phyloP scores from a whole-genome alignment of 2,329 filamentous ascomycete genomes.

The Colletotrichum gloeosporioides region DNA sequence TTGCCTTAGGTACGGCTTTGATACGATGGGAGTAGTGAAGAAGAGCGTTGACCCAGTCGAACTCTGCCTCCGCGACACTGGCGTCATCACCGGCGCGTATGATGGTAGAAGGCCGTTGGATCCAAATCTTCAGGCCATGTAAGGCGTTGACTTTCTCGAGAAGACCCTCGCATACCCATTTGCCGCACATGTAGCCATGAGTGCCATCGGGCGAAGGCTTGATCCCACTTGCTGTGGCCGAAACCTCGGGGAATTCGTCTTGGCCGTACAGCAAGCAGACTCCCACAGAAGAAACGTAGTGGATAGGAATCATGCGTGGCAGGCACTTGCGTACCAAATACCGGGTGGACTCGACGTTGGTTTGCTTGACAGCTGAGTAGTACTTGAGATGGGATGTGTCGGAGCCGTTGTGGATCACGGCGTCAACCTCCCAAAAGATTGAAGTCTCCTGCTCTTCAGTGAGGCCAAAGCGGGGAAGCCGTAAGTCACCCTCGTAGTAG shows the following conservation, averaged over 20 bases:
- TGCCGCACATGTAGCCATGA: background rate
- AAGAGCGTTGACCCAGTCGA: background rate
- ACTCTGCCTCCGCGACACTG: background rate
- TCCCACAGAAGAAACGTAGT: constrained; percentile 40
- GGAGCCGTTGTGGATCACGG: constrained; percentile 53
- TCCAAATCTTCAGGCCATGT: background rate
- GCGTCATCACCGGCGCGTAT: background rate
- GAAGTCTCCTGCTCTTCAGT: constrained; percentile 12
- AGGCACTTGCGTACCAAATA: constrained; percentile 29
- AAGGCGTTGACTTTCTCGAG: background rate
- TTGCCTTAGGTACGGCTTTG: background rate
- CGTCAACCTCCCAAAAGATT: constrained; percentile 30
- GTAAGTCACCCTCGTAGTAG: constrained; percentile 40
- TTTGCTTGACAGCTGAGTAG: constrained; percentile 30
- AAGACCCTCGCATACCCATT: background rate
- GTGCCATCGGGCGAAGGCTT: background rate
- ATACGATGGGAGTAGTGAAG: background rate
- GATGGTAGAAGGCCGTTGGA: background rate
- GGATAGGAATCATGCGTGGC: constrained; percentile 33
- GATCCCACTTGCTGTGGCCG: background rate
- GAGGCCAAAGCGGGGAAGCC: constrained; percentile 41
- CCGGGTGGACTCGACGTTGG: constrained; percentile 35
- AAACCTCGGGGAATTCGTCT: constrained; percentile 2
- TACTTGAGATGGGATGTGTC: constrained; percentile 31
- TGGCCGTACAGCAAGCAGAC: constrained; percentile 18